Base-by-base conservation (phyloP, 2,329 filamentous ascomycete genomes). In the Ceratocystis lukuohia region DNA sequence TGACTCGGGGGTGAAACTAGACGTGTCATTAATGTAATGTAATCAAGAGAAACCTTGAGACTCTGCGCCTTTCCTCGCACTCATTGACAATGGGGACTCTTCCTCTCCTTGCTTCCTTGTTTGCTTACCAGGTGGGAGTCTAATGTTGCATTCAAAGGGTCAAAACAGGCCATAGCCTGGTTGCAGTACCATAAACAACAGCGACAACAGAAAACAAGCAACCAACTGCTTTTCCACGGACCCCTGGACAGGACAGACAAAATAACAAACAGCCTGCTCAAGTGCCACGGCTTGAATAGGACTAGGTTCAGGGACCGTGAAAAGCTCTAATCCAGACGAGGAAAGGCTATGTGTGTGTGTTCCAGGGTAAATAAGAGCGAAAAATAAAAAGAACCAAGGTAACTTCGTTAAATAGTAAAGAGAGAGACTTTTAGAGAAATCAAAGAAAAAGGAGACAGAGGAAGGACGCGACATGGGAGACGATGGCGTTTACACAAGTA, bases 281-380 rank as follows among this genome's bases (percentile, higher is more conserved):
- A 63, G 61, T 30, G 25, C 25, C 41, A 63, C 25, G 20, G 61
- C 61, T 44, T 17, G 45, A 63, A 46, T 33, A 45, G 61, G 61
- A 63, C 41, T 63, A 63, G 61, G 28, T 25, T 48, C 61, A 63
- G 61, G 61, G 61, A 63, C 61, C 45, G 45, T 48, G 61, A 63
- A 44, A 15, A 48, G 61, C 61, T 63, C 61, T 57, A 57, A 57
- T 25, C 53, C 53, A 33, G 53, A 57, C 53, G 28, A 28, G 53
- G 53, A 17, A 22, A 50, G 48, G 48, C n/a, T 2, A 33, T 33
- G 6, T 33, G 6, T 6, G 30, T 7, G 15, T 41, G 12, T 41
- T 15, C 12, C 48, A 63, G 61, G 15, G 53, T 50, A 3, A 50
- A 15, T 15, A 25, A 50, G 33, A 15, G 12, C 7, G n/a, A 33